Conservation (phyloP, 1,284 basidiomycete genomes). For the Sphagnurus paluster region DNA sequence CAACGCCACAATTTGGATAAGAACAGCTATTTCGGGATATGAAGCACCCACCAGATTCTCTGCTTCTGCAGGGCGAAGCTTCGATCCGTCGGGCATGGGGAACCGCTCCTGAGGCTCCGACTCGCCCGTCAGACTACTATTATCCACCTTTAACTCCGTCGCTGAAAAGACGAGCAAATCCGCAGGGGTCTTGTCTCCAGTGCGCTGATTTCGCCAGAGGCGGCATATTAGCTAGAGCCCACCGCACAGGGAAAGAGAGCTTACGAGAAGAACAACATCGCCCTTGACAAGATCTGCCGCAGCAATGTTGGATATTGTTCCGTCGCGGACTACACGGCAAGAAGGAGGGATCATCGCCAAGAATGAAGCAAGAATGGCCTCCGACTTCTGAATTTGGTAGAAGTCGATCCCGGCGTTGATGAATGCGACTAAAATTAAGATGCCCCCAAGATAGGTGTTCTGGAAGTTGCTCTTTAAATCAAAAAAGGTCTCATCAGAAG, state of each 20-base stretch:
- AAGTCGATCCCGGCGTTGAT: constrained; percentile 71
- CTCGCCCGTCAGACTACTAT: constrained; percentile 69
- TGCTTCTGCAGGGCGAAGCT: constrained; percentile 56
- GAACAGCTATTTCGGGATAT: too few species aligned
- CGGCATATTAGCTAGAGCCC: too few species aligned
- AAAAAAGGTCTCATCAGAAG: constrained; percentile 4
- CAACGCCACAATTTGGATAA: too few species aligned
- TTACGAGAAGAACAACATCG: constrained; percentile 63
- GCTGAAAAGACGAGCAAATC: constrained; percentile 60
- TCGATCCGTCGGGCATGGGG: constrained; percentile 45
- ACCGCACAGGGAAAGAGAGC: too few species aligned
- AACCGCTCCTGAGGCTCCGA: constrained; percentile 66
- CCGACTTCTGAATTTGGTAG: constrained; percentile 70
- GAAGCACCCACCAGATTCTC: constrained; percentile 52
- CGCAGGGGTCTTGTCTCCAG: constrained; percentile 70
- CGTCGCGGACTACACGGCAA: constrained; percentile 64
- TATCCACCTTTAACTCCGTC: constrained; percentile 67
- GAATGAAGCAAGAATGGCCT: constrained; percentile 70
- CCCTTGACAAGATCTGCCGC: constrained; percentile 69
- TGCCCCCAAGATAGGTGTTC: constrained; percentile 69
- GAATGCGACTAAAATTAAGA: constrained; percentile 69
- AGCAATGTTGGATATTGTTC: constrained; percentile 54
- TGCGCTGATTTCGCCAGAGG: constrained; percentile 40
- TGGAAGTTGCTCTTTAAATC: constrained; percentile 52
- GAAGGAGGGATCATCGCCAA: constrained; percentile 71